Evolutionary conservation across 345 rosid genomes (phyloP), one percentile per base, ranked within the genome.

Genomic region (Kernera saxatilis): DNA sequence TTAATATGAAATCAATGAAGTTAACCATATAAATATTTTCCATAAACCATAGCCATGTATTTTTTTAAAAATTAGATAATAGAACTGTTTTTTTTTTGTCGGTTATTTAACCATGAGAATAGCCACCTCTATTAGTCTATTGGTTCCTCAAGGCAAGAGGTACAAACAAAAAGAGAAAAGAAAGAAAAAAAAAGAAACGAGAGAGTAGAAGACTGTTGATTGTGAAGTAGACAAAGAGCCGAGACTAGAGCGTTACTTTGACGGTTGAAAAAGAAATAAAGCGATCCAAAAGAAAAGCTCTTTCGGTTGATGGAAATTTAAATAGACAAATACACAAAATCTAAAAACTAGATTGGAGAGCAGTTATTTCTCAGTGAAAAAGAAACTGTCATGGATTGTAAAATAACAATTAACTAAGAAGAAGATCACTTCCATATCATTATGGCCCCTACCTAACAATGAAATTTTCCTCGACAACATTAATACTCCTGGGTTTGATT

Each of bases 301-400:
- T 75, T 69, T 75, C 79, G 79, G 79, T 75, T 75, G 79, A 75
- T 75, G 71, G 79, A 75, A 54, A 60, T 68, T 14, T 51, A 40
- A 29, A 58, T 58, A 19, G 37, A 50, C 32, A 8, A 50, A 48
- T 9, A 27, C 11, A 37, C 5, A 53, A 74, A 75, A 62, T 35
- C 37, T 51, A 11, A 54, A 61, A 69, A 69, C 5, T 26, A 48
- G 29, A 53, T 45, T 44, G 73, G 78, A 60, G 36, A 66, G 27
- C 67, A 57, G 19, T 49, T 56, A 35, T 66, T 45, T 66, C 51
- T 65, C 53, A 11, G 13, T 56, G 51, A 40, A 67, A 67, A 69
- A 60, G 57, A 51, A 55, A 43, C 33, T 43, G 35, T 64, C 64
- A 36, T 59, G 15, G 40, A 61, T 29, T 67, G 52, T 23, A 33